A percentile compares a stretch with the other conserved stretches of the same genome.
Evolutionary conservation across 306 rosid species (phyloP).

Genomic region (Adenanthera pavonina): DNA sequence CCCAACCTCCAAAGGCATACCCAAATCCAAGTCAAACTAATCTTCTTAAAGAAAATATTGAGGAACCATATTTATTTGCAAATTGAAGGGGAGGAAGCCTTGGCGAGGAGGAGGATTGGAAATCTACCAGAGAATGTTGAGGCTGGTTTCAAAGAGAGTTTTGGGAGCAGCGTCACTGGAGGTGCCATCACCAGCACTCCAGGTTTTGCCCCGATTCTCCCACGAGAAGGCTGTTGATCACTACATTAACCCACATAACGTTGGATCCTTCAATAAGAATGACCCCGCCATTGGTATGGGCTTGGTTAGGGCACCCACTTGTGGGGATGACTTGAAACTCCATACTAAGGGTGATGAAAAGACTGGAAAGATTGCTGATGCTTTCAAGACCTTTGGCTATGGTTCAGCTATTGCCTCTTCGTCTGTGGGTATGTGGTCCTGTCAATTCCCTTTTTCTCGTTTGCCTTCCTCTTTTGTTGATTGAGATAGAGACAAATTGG

Average conservation of each 20-base stretch:
- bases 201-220: conserved; percentile 58
- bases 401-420: conserved; percentile 93
- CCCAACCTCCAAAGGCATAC: neutral
- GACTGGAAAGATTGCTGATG: conserved; percentile 58
- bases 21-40: neutral
- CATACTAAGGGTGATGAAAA: conserved; percentile 82
- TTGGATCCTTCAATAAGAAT: conserved; percentile 61
- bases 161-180: conserved; percentile 48
- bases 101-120: neutral
- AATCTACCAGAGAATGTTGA: conserved; percentile 56
- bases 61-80: neutral
- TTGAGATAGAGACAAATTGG: neutral
- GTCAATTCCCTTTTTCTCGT: neutral
- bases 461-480: neutral
- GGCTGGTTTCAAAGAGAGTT: conserved; percentile 58
- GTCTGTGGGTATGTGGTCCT: conserved; percentile 64
- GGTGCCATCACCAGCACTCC: conserved; percentile 40
- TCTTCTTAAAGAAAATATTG: neutral
- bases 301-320: conserved; percentile 81
- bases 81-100: neutral
- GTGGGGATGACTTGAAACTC: conserved; percentile 91
- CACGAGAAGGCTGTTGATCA: conserved; percentile 87
- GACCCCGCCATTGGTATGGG: conserved; percentile 81
- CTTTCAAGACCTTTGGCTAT: conserved; percentile 91
- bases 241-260: conserved; percentile 77